phyloP scores from a whole-genome alignment of 257 asterid species.

The Nicotiana paniculata region DNA sequence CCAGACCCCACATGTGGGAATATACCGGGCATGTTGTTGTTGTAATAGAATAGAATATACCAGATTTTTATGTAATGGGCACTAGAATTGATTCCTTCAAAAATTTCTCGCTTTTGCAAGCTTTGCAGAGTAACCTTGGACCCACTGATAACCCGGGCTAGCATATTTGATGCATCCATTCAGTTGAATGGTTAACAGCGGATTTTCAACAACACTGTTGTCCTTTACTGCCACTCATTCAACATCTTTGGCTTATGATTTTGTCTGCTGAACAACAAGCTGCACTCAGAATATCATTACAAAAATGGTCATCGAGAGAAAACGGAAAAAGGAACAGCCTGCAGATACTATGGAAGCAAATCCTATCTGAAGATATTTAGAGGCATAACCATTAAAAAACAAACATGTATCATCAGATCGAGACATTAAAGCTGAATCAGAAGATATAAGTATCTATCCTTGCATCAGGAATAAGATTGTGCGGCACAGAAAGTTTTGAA shows the following conservation, averaged over 20 bases:
- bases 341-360: neutral
- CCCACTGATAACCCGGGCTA: neutral
- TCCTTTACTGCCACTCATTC: slow-evolving; percentile 14
- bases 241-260: slow-evolving; percentile 15
- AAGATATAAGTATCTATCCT: neutral
- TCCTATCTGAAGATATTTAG: neutral
- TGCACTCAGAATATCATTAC: slow-evolving; percentile 1
- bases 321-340: neutral
- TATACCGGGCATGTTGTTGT: too few species aligned
- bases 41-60: neutral
- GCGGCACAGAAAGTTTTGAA: neutral
- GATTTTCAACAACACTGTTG: neutral
- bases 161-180: neutral
- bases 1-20: too few species aligned
- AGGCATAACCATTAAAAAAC: neutral
- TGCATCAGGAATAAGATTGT: neutral
- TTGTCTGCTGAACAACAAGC: slow-evolving; percentile 23
- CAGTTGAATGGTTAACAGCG: neutral
- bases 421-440: neutral
- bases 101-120: slow-evolving; percentile 18
- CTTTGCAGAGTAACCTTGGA: slow-evolving; percentile 5
- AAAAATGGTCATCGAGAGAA: neutral
- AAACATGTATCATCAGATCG: neutral
- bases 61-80: slow-evolving; percentile 8
- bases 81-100: slow-evolving; percentile 1